Evolutionary conservation across 2,329 filamentous ascomycete genomes (phyloP).

Genomic region (Falciphora oryzae): DNA sequence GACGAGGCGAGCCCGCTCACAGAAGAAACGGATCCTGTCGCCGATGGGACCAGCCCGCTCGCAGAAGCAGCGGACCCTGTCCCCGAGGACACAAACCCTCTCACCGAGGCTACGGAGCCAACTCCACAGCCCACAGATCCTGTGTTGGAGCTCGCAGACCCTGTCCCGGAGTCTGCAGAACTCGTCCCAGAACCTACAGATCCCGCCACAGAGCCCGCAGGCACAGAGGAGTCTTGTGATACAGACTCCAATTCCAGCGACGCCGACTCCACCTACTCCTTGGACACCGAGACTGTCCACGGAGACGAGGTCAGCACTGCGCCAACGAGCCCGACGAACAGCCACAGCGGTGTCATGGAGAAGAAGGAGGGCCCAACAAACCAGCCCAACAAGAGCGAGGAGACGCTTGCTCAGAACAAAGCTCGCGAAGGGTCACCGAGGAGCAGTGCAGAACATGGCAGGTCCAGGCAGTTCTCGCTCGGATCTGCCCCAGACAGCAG

Average conservation of each 20-base stretch:
- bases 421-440: not conserved
- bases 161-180: not conserved
- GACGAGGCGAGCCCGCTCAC: no score
- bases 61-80: not conserved
- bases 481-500: not conserved
- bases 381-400: not conserved
- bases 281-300: not conserved
- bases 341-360: not conserved
- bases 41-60: not conserved
- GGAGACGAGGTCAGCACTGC: not conserved
- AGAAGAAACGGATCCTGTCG: not conserved
- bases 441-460: not conserved
- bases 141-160: not conserved
- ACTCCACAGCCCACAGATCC: not conserved
- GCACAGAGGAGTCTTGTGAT: not conserved
- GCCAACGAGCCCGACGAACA: not conserved
- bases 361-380: not conserved
- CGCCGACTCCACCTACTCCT: not conserved
- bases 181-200: not conserved
- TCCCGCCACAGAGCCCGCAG: no score
- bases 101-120: not conserved
- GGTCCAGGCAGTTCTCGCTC: not conserved
- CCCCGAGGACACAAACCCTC: not conserved
- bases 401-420: not conserved
- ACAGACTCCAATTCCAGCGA: not conserved